phyloP scores from a whole-genome alignment of 2,329 filamentous ascomycete species.

The Malbranchea cinnamomea region DNA sequence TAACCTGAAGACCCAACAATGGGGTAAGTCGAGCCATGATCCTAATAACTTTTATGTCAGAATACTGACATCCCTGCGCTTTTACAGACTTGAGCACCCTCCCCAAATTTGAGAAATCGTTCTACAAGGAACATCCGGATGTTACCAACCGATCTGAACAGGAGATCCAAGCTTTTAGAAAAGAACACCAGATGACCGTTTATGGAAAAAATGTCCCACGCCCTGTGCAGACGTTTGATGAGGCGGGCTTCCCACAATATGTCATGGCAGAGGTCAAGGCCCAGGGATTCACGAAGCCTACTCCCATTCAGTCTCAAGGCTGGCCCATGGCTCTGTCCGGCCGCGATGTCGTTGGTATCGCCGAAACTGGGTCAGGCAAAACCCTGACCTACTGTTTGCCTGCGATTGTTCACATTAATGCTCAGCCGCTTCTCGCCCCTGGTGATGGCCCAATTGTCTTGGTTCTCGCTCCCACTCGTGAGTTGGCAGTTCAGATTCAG shows the following conservation, averaged over 20 bases:
- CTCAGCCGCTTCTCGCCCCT: conserved; percentile 85
- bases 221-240: conserved; percentile 92
- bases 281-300: conserved; percentile 85
- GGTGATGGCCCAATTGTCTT: conserved; percentile 95
- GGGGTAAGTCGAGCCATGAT: conserved; percentile 47
- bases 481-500: conserved; percentile 96
- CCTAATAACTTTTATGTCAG: conserved; percentile 5
- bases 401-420: conserved; percentile 98
- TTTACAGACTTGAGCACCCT: conserved; percentile 54
- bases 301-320: conserved; percentile 92
- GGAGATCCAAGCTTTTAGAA: conserved; percentile 81
- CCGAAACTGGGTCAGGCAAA: conserved; percentile 98
- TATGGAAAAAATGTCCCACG: conserved; percentile 70
- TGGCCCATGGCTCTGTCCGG: conserved; percentile 99
- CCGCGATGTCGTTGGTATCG: conserved; percentile 96
- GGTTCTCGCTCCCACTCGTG: conserved; percentile 89
- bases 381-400: conserved; percentile 96
- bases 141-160: conserved; percentile 58
- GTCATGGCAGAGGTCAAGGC: conserved; percentile 98
- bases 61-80: conserved; percentile 18
- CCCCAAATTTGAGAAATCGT: conserved; percentile 97
- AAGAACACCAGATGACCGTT: conserved; percentile 69
- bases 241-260: conserved; percentile 91
- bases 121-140: conserved; percentile 88
- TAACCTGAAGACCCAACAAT: conserved; percentile 73